A percentile compares a stretch with the other conserved stretches of the same genome.
Evolutionary conservation across 768 basidiomycete genomes (phyloP).

Genomic region (Suillus sp.): DNA sequence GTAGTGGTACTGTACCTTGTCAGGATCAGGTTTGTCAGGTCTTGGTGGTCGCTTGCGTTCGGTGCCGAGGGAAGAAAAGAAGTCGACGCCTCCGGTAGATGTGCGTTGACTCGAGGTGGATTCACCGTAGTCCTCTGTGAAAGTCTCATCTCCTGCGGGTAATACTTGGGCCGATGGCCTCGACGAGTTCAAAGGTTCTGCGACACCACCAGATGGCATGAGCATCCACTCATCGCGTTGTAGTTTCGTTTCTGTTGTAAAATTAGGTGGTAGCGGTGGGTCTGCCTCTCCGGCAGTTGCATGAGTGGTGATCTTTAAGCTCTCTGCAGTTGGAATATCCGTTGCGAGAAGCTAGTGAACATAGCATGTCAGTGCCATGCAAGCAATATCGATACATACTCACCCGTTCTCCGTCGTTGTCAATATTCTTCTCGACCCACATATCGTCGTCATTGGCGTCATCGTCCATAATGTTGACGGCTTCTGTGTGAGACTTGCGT

Average conservation of each 20-base stretch:
- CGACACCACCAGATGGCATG: constrained; percentile 30
- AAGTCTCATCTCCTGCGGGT: constrained; percentile 45
- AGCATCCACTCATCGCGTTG: constrained; percentile 93
- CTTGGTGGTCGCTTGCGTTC: constrained; percentile 70
- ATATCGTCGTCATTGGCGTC: constrained; percentile 73
- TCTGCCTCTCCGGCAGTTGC: constrained; percentile 48
- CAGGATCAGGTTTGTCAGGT: constrained; percentile 63
- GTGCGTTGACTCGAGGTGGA: constrained; percentile 46
- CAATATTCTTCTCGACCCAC: constrained; percentile 89
- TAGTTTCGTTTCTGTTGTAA: constrained; percentile 49
- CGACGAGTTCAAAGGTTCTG: constrained; percentile 35
- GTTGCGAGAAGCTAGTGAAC: constrained; percentile 56
- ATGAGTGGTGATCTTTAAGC: constrained; percentile 67
- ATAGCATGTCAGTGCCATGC: constrained; percentile 13
- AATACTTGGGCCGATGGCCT: constrained; percentile 32
- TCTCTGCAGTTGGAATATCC: constrained; percentile 76
- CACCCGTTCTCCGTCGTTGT: constrained; percentile 75
- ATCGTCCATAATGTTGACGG: constrained; percentile 59
- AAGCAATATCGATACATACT: constrained; percentile 25
- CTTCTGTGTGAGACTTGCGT: constrained; percentile 35
- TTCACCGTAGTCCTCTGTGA: constrained; percentile 71
- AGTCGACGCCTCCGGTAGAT: constrained; percentile 69
- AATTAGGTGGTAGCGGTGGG: constrained; percentile 48
- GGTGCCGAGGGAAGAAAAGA: constrained; percentile 86
- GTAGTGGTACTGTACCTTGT: constrained; percentile 55